phyloP scores from a whole-genome alignment of 345 rosid species.

The Rhodamnia argentea region DNA sequence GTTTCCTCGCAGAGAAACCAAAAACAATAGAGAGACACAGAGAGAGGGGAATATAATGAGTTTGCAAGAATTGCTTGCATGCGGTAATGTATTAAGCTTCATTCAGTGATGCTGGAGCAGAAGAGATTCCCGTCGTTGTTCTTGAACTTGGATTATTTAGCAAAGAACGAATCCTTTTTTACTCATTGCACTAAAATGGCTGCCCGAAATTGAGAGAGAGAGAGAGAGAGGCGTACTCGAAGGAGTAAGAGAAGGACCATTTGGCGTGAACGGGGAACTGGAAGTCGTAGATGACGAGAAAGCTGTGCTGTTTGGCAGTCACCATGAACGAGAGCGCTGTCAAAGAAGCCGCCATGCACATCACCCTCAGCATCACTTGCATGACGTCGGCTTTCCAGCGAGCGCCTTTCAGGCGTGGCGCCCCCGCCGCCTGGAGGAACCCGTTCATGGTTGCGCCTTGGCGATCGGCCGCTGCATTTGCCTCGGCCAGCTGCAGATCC shows the following conservation, averaged over 20 bases:
- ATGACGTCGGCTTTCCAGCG: slow-evolving; percentile 26
- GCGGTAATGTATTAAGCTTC: background rate
- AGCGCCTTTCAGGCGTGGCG: background rate
- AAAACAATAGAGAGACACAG: background rate
- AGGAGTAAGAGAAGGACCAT: slow-evolving; percentile 74
- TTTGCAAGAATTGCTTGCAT: background rate
- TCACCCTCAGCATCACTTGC: slow-evolving; percentile 31
- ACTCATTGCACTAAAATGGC: background rate
- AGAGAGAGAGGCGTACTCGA: slow-evolving; percentile 36
- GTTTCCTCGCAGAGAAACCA: background rate
- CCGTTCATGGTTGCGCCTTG: background rate
- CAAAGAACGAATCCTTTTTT: background rate
- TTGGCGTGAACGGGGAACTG: slow-evolving; percentile 48
- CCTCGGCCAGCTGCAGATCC: slow-evolving; percentile 16
- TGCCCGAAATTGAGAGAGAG: slow-evolving; percentile 6
- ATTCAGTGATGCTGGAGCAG: background rate
- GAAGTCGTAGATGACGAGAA: slow-evolving; percentile 51
- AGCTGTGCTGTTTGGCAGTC: slow-evolving; percentile 54
- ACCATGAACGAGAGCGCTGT: slow-evolving; percentile 54
- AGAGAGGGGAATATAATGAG: too few relatives aligned
- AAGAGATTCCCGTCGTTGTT: background rate
- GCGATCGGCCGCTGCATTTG: slow-evolving; percentile 3
- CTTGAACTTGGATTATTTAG: background rate
- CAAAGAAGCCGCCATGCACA: slow-evolving; percentile 40
- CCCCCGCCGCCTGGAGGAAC: background rate